phyloP scores from a whole-genome alignment of 2,329 filamentous ascomycete species.

The Celoporthe dispersa region DNA sequence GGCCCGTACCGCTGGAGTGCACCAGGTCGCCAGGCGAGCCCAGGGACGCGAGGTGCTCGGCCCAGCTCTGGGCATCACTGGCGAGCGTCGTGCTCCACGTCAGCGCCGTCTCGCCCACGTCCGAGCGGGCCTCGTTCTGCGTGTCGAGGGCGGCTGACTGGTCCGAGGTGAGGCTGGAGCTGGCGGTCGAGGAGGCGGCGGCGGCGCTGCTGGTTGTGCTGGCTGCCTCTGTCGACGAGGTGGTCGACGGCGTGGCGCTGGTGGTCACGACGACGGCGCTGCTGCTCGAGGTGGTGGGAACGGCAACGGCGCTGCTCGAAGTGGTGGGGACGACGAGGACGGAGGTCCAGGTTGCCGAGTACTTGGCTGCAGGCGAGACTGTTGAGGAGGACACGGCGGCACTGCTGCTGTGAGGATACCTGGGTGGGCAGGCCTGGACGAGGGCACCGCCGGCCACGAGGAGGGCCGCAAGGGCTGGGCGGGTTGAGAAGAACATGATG shows the following conservation, averaged over 20 bases:
- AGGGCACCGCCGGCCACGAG: conserved; percentile 18
- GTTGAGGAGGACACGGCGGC: not conserved
- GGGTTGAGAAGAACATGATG: conserved; percentile 27
- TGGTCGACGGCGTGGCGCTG: conserved; percentile 2
- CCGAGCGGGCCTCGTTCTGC: conserved; percentile 31
- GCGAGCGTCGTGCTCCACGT: conserved; percentile 30
- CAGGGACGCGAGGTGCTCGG: conserved; percentile 27
- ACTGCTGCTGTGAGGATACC: conserved; percentile 6
- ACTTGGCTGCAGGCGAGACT: not conserved
- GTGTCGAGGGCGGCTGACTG: conserved; percentile 25
- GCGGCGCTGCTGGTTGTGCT: not conserved
- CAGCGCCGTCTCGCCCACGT: conserved; percentile 24
- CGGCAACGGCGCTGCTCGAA: not conserved
- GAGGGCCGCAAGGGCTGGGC: conserved; percentile 27
- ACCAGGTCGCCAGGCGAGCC: conserved; percentile 23
- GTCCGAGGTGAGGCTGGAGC: conserved; percentile 23
- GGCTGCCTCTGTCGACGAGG: not conserved
- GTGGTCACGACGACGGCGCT: conserved; percentile 11
- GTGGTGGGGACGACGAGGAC: not conserved
- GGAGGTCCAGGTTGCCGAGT: conserved; percentile 2
- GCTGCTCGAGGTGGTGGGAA: conserved; percentile 1
- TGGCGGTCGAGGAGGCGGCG: conserved; percentile 4
- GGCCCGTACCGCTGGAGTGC: conserved; percentile 16
- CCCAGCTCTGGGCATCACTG: conserved; percentile 29
- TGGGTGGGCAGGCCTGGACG: conserved; percentile 14